phyloP scores from a whole-genome alignment of 208 protist species.

The Wallacemonas collosoma region DNA sequence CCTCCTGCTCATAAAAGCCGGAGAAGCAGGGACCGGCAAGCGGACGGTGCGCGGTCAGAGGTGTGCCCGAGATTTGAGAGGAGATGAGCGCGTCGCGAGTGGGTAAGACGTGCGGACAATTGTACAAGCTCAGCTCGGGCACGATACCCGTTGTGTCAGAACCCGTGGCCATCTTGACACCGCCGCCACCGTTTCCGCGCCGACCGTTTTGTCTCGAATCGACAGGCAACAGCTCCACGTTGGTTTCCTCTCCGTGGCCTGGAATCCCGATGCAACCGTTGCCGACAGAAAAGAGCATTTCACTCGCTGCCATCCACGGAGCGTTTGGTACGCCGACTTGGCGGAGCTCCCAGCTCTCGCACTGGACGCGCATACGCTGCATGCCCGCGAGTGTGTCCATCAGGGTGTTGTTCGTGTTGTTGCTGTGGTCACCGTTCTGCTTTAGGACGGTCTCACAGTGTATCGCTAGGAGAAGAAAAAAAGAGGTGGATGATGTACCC shows the following conservation, averaged over 20 bases:
- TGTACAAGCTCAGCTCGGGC: constrained; percentile 9
- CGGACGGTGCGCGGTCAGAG: constrained; percentile 11
- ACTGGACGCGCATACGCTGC: constrained; percentile 26
- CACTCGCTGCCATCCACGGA: constrained; percentile 53
- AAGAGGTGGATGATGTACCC: no score
- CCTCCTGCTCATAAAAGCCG: constrained; percentile 55
- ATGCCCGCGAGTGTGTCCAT: constrained; percentile 9
- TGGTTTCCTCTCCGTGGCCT: constrained; percentile 76
- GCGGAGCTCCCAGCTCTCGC: constrained; percentile 66
- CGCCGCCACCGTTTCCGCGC: constrained; percentile 16
- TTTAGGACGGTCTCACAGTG: no score
- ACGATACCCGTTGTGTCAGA: constrained; percentile 2
- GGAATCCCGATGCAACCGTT: constrained; percentile 85
- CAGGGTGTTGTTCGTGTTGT: no score
- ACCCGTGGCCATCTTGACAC: neutral
- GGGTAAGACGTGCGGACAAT: constrained; percentile 10
- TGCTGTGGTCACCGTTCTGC: no score
- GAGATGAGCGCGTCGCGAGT: neutral
- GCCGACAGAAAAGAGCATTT: constrained; percentile 80
- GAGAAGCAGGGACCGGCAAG: constrained; percentile 42
- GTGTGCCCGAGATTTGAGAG: constrained; percentile 26
- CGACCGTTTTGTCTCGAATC: constrained; percentile 17
- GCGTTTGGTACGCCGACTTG: constrained; percentile 51
- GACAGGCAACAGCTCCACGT: constrained; percentile 13
- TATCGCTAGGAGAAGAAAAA: no score